Base-by-base conservation (phyloP, 2,329 filamentous ascomycete genomes). In the Cryphonectria radicalis region DNA sequence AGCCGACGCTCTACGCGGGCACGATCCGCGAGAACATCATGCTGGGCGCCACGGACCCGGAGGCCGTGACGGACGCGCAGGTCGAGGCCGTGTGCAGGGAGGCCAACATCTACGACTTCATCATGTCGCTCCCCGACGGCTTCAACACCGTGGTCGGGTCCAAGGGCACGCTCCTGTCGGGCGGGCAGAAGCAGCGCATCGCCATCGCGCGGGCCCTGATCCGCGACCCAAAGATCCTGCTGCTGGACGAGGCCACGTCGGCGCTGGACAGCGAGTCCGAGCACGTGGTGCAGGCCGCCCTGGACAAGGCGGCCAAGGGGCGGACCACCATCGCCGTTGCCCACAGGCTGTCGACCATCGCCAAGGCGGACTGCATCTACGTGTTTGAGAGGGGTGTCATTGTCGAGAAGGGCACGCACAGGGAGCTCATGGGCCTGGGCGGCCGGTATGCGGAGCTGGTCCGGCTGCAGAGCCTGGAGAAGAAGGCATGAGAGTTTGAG, bases 251-350 rank as follows among this genome's bases (percentile, higher is more conserved):
- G 83, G 93, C 93, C 8, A 94, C 93, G 4, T 90, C 88, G 2
- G 92, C 92, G 0, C 83, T 97, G 4, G 94, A 94, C 79, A 91
- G 89, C 0, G 91, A 93, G 80, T 90, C 87, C 1, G 93, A 95
- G 81, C 91, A 93, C 77, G 90, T 94, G 1, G 93, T 96, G 46
- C 93, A 96, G 81, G 91, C 88, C 0, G 93, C 93, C 0, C 85
- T 96, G 22, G 93, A 98, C 80, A 90, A 90, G 74, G 94, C 94
- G 1, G 91, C 93, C 28, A 92, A 93, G 84, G 94, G 91, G 62
- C 88, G 94, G 67, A 97, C 94, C 8, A 98, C 95, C 0, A 96
- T 99, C 74, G 95, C 95, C 0, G 95, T 99, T 0, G 96, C 96
- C 3, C 95, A 99, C 81, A 87, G 96, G 35, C 84, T 99, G 7